Conservation (phyloP, 768 basidiomycete species). For the Lactarius psammicola region DNA sequence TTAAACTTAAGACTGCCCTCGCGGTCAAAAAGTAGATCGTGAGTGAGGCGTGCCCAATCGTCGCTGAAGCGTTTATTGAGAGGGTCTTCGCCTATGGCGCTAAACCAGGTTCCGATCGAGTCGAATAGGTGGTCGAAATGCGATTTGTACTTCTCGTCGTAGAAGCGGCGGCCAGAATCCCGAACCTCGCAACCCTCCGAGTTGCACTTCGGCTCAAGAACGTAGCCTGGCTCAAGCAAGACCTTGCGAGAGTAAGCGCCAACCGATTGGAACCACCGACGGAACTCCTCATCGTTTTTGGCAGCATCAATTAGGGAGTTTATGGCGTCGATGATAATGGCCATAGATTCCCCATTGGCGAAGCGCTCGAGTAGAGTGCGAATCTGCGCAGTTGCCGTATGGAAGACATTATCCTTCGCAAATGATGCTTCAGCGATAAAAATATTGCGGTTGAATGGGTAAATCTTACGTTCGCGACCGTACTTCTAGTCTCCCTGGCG, state of each 20-base stretch:
- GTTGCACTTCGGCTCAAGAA: conserved; percentile 76
- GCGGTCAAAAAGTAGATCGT: conserved; percentile 74
- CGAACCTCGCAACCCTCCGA: conserved; percentile 59
- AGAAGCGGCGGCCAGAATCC: conserved; percentile 75
- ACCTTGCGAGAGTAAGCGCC: conserved; percentile 66
- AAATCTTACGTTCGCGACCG: conserved; percentile 33
- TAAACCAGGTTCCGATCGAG: conserved; percentile 73
- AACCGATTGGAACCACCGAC: conserved; percentile 66
- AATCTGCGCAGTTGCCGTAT: conserved; percentile 58
- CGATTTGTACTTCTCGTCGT: conserved; percentile 64
- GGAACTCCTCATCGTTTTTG: conserved; percentile 67
- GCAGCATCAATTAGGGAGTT: conserved; percentile 73
- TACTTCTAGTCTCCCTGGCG: conserved; percentile 32
- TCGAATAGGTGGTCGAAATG: conserved; percentile 84
- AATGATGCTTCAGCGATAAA: conserved; percentile 28
- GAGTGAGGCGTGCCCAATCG: conserved; percentile 78
- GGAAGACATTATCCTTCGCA: conserved; percentile 53
- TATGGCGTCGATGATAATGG: conserved; percentile 66
- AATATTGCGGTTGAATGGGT: conserved; percentile 10
- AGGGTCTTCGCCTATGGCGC: conserved; percentile 81
- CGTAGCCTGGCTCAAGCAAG: conserved; percentile 79
- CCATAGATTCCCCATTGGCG: conserved; percentile 69
- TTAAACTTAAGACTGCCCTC: conserved; percentile 90
- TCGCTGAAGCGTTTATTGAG: conserved; percentile 78
- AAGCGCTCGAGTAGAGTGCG: conserved; percentile 88